Conservation (phyloP, 306 rosid genomes). For the Datisca glomerata region DNA sequence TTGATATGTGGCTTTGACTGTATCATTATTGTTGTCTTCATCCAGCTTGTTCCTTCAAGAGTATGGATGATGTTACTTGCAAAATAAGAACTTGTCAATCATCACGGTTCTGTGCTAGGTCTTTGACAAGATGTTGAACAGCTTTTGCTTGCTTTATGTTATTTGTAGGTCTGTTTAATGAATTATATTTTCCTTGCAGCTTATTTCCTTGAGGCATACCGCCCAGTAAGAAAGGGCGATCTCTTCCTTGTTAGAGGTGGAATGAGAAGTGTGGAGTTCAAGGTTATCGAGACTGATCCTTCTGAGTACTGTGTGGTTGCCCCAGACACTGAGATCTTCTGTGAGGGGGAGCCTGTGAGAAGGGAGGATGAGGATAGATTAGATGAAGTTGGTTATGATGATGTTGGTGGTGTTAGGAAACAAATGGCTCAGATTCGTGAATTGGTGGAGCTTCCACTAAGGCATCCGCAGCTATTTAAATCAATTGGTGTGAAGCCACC, state of each 20-base stretch:
- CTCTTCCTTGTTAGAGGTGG: conserved; percentile 97
- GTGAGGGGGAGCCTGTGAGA: conserved; percentile 89
- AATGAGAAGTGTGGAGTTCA: conserved; percentile 96
- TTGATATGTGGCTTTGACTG: no score
- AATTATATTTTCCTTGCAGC: conserved; percentile 40
- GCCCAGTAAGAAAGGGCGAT: conserved; percentile 92
- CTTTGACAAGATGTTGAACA: no score
- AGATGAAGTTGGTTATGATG: conserved; percentile 97
- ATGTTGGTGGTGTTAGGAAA: conserved; percentile 92
- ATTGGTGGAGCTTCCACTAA: conserved; percentile 77
- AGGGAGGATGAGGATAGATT: conserved; percentile 90
- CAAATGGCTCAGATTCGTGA: conserved; percentile 98
- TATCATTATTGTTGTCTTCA: no score
- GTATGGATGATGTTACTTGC: no score
- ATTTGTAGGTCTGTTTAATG: no score
- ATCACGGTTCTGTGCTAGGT: no score
- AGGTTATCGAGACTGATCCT: conserved; percentile 93
- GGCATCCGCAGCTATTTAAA: conserved; percentile 93
- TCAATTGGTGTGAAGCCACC: conserved; percentile 99
- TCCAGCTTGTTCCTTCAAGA: no score
- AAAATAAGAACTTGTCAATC: no score
- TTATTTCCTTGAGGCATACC: conserved; percentile 85
- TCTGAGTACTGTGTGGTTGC: conserved; percentile 94
- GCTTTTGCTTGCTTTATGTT: no score
- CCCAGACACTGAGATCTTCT: conserved; percentile 93